Base-by-base conservation (phyloP, 202 grass and related monocot genomes). In the Schoenoplectus triqueter region DNA sequence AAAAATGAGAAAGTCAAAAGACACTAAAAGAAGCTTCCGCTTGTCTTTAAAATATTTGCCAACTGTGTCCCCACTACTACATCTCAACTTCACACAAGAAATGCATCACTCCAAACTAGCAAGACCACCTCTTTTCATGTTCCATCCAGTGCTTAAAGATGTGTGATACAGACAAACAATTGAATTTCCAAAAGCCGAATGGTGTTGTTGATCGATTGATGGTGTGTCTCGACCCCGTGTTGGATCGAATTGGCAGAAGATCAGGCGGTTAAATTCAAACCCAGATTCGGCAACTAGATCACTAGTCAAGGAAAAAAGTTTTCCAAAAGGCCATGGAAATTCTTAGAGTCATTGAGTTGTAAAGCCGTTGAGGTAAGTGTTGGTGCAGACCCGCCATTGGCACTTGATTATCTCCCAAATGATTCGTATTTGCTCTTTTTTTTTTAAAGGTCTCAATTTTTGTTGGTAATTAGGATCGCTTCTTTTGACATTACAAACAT, bases 21-120 rank as follows among this genome's bases (percentile, higher is more conserved):
- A 78, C 21, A 11, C 6, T 78, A 62, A 78, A 57, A 76, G 73
- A 78, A 78, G 22, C 73, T 78, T 78, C 73, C 51, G 57, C 50
- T 77, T n/a, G 51, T 17, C 21, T 78, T 59, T 78, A 41, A 78
- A 59, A 78, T 22, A 5, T 59, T 78, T 59, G 59, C 21, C 73
- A 56, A n/a, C 52, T 59, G 3, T 42, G 22, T 59, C 52, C 20
- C 21, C 52, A 78, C 52, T 3, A 2, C 21, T 59, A 75, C 22
- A 22, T 75, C 21, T 41, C 11, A 77, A 57, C 21, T 57, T 39
- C 4, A 14, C 73, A 77, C 17, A 59, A 78, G 73, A 41, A 78
- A 78, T 21, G 51, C 51, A 78, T 78, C 73, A 78, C 22, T 77
- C 14, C 73, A 77, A 55, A 41, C 51, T 13, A 77, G 11, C 50